These are phyloP conservation scores for Ogataea salicorniae DNA, from an alignment of 805 yeast genomes.

Conservation along the genomic window DNA sequence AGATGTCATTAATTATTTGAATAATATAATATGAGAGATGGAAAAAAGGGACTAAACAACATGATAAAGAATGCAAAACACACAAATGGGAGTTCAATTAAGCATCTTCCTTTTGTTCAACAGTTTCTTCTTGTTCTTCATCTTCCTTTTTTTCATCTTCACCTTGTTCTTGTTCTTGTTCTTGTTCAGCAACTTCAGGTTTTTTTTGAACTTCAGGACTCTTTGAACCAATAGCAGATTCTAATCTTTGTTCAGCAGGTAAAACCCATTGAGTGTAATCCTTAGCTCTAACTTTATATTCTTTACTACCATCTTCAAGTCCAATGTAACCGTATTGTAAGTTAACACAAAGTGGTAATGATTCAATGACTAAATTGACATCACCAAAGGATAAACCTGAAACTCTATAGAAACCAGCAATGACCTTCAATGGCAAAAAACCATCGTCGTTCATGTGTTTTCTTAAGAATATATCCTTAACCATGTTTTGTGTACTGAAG, in stretches of 20 bases:
- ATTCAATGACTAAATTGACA: slow-evolving; percentile 44
- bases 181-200: not conserved
- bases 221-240: slow-evolving; percentile 36
- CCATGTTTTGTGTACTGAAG: slow-evolving; percentile 79
- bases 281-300: slow-evolving; percentile 51
- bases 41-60: too few species aligned
- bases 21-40: too few species aligned
- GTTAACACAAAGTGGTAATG: slow-evolving; percentile 48
- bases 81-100: not conserved
- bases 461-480: slow-evolving; percentile 79
- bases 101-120: not conserved
- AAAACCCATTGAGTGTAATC: slow-evolving; percentile 68
- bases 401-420: slow-evolving; percentile 73
- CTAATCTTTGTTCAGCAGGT: slow-evolving; percentile 44
- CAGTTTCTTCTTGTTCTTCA: not conserved
- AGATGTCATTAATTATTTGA: too few species aligned
- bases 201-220: slow-evolving; percentile 11
- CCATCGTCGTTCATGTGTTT: slow-evolving; percentile 77
- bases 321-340: slow-evolving; percentile 34
- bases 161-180: slow-evolving; percentile 6
- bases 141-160: not conserved
- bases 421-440: slow-evolving; percentile 55
- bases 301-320: slow-evolving; percentile 35
- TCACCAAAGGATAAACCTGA: slow-evolving; percentile 59
- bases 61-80: too few species aligned